Conservation (phyloP, 345 rosid species). For the Eucalyptus globulus region DNA sequence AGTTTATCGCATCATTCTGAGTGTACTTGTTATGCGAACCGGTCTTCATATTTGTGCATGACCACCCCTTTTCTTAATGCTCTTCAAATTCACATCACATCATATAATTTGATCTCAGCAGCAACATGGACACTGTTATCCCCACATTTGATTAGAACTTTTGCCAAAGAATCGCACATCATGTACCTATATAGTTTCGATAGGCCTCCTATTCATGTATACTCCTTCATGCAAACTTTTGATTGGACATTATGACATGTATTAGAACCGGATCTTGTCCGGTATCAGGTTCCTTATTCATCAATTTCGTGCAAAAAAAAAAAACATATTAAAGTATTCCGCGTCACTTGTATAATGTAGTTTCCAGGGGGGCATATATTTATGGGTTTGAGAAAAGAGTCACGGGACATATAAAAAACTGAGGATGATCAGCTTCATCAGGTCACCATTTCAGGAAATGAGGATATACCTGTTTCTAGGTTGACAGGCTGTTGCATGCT, state of each 20-base stretch:
- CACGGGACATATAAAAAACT: not conserved
- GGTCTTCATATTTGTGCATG: not conserved
- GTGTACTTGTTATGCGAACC: too few relatives aligned
- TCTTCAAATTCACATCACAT: not conserved
- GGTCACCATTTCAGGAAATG: not conserved
- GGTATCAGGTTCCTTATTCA: not conserved
- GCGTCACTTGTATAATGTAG: accelerated
- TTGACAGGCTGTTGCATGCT: not conserved
- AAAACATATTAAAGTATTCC: not conserved
- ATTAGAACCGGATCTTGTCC: not conserved
- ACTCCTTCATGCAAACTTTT: not conserved
- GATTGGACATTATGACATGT: not conserved
- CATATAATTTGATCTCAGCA: not conserved
- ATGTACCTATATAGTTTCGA: not conserved
- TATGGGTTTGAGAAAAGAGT: slow-evolving; percentile 1
- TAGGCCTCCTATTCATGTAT: not conserved
- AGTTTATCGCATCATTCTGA: not conserved
- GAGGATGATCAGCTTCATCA: not conserved
- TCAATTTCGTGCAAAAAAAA: not conserved
- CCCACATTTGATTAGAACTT: not conserved
- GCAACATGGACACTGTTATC: accelerated
- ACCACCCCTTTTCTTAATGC: not conserved
- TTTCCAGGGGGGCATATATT: not conserved
- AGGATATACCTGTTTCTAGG: not conserved
- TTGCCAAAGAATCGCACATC: not conserved